Base-by-base conservation (phyloP, 352 stramenopile species). In the Pythium insidiosum region DNA sequence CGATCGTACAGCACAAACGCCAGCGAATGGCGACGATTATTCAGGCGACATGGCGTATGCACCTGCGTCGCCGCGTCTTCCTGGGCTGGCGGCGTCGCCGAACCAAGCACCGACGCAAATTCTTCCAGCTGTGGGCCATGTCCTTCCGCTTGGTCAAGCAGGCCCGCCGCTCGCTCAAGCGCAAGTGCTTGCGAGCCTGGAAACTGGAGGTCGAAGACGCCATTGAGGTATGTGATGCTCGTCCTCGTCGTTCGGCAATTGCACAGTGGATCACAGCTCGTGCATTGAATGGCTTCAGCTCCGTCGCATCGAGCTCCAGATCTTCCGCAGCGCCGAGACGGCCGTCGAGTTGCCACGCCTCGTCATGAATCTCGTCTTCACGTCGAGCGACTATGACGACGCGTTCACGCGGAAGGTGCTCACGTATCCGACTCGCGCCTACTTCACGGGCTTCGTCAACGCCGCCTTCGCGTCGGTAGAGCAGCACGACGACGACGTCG, bases 291-390 rank as follows among this genome's bases (percentile, higher is more conserved):
- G 20, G 56, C 15, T 33, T 15, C 28, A 66, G 45, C 56, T 90
- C 5, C 77, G 63, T 1, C 47, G 61, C 19, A 68, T 88, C 44
- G 77, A 90, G 57, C 56, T 88, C 10, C 53, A 56, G 26, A 60
- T 90, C 25, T 84, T 83, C 19, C 65, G 58, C 21, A 58, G 79
- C 23, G 71, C 70, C 21, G 73, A 72, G 37, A 80, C 53, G n/a
- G 61, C 69, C 23, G 43, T 58, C 13, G 55, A 65, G 26, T 33
- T 86, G 15, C 70, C 74, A 3, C 66, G 58, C 1, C 48, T 88
- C 48, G 74, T 88, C 4, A 56, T 84, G 33, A 90, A 90, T 30
- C 52, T 90, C n/a, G 72, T 85, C 1, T 78, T 88, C 36, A 88
- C 70, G 4, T 68, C 62, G 0, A 63, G 64, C 19, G 66, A 69